Evolutionary conservation across 2,329 filamentous ascomycete species (phyloP).

Genomic region (Cadophora luteo-olivacea): DNA sequence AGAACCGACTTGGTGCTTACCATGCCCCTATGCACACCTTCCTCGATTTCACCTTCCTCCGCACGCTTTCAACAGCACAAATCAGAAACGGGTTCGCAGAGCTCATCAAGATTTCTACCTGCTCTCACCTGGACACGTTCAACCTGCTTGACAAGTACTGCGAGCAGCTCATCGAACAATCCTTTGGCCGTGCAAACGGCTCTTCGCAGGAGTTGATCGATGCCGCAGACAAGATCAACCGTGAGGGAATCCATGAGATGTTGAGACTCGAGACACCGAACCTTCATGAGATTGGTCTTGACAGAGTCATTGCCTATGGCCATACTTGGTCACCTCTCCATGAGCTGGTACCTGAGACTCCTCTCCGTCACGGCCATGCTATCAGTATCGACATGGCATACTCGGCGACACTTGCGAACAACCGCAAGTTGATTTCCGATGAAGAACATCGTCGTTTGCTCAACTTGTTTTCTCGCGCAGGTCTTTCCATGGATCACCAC

Average conservation of each 20-base stretch:
- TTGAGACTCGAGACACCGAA: conserved; percentile 76
- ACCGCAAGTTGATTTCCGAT: conserved; percentile 64
- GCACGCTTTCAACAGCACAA: conserved; percentile 69
- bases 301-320: conserved; percentile 76
- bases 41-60: conserved; percentile 76
- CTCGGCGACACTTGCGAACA: conserved; percentile 70
- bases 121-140: conserved; percentile 70
- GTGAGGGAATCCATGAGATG: conserved; percentile 76
- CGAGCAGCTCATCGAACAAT: conserved; percentile 68
- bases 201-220: conserved; percentile 60
- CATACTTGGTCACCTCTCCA: conserved; percentile 79
- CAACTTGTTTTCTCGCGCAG: conserved; percentile 72
- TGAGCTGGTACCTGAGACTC: conserved; percentile 71
- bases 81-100: conserved; percentile 78
- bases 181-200: conserved; percentile 67
- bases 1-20: conserved; percentile 76
- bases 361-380: conserved; percentile 74
- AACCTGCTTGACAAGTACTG: conserved; percentile 72
- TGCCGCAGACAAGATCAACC: conserved; percentile 71
- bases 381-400: conserved; percentile 81
- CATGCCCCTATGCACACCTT: conserved; percentile 76
- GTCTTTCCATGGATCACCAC: conserved; percentile 74
- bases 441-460: conserved; percentile 67
- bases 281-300: conserved; percentile 74
- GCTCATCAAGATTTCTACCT: conserved; percentile 78